Evolutionary conservation across 2,329 filamentous ascomycete species (phyloP).

Genomic region (Stachybotrys echinatus): DNA sequence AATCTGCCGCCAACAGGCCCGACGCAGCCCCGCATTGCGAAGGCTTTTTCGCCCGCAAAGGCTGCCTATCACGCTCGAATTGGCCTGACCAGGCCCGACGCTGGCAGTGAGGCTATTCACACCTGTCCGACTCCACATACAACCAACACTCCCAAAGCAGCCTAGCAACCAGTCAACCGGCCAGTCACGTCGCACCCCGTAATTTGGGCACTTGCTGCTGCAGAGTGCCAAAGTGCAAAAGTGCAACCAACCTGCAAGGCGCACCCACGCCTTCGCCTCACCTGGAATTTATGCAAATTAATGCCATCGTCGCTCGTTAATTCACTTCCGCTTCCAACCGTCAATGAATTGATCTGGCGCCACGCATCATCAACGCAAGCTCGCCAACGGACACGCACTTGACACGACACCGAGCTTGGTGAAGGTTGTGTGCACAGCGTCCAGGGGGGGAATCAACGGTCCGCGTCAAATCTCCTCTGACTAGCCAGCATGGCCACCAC

Average conservation of each 20-base stretch:
- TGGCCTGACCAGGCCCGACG: conserved; percentile 13
- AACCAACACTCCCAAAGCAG: conserved; percentile 8
- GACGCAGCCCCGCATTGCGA: conserved; percentile 13
- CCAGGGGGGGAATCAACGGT: too few species aligned
- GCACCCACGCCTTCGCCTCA: not conserved
- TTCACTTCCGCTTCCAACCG: not conserved
- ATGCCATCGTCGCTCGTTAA: not conserved
- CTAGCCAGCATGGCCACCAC: conserved; percentile 17
- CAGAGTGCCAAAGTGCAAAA: too few species aligned
- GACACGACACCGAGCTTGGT: too few species aligned
- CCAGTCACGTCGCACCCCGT: not conserved
- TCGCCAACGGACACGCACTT: too few species aligned
- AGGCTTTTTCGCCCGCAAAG: conserved; percentile 13
- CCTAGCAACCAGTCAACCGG: conserved; percentile 6
- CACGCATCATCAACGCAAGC: not conserved
- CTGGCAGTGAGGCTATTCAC: conserved; percentile 36
- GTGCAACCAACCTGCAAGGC: not conserved
- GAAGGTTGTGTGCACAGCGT: too few species aligned
- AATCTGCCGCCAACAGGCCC: conserved; percentile 16
- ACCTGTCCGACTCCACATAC: conserved; percentile 12
- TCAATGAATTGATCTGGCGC: not conserved
- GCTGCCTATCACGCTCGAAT: conserved; percentile 3
- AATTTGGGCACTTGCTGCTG: not conserved
- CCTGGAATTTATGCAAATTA: not conserved
- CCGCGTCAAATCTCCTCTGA: not conserved